Base-by-base conservation (phyloP, 192 early-diverging fungal species). In the Powellomyces hirtus region DNA sequence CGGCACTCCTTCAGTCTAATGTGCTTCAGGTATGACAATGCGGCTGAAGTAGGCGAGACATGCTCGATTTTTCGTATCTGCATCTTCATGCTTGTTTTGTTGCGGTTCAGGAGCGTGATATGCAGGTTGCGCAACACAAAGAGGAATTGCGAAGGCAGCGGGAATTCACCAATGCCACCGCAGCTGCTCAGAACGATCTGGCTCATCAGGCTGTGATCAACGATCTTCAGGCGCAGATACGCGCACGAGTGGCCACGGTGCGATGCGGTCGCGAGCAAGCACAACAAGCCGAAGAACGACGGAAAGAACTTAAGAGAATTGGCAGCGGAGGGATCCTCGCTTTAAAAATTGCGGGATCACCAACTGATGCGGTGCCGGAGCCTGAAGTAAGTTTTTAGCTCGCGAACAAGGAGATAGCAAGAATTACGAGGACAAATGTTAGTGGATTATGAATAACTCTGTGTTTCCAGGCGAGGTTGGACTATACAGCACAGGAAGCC, bases 1-100 rank as follows among this genome's bases (percentile, higher is more conserved):
- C 74, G 2, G 59, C 76, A 38, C 49, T 79, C 13, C 51, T 79
- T 10, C 68, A 79, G 51, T 74, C 81, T 16, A 78, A 84, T 73
- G 77, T 84, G 2, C 51, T 84, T 10, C 49, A 77, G 63, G 77
- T 78, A 64, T 22, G 26, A 49, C 13, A 26, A 27, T 8, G 30
- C 35, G 42, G 24, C 62, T n/a, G n/a, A n/a, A n/a, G n/a, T n/a
- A n/a, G n/a, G n/a, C n/a, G n/a, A n/a, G n/a, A n/a, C n/a, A n/a
- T n/a, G n/a, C n/a, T n/a, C n/a, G n/a, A n/a, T n/a, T n/a, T n/a
- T n/a, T n/a, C n/a, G n/a, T n/a, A n/a, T 24, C 20, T 30, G 46
- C 14, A 13, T 34, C 18, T 6, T 53, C 1, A 44, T 11, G 16
- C 8, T 8, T 11, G 29, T 6, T 44, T 20, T 31, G 33, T 36